Base-by-base conservation (phyloP, 1,284 basidiomycete species). In the Malassezia restricta region DNA sequence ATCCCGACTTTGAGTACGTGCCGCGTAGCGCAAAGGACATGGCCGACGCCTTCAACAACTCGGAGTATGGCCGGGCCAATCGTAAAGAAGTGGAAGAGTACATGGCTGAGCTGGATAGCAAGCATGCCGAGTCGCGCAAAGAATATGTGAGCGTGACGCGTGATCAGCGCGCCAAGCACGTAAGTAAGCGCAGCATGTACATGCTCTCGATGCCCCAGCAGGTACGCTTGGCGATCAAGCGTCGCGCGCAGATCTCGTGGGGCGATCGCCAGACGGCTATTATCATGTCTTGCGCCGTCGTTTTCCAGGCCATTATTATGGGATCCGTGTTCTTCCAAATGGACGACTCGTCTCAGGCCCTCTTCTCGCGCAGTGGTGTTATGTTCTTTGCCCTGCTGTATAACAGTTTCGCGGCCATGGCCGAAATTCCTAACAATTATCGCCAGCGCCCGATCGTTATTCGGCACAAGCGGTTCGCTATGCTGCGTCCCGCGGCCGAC, bases 241-340 rank as follows among this genome's bases (percentile, higher is more conserved):
- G 85, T 40, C 76, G 83, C 29, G 73, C 79, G n/a, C 83, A 84
- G 69, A 84, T 87, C 61, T 65, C 84, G 24, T 73, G 76, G 41
- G 85, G 85, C 1, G 79, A 79, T 50, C 63, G 77, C 37, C 76
- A 67, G 48, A 75, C 79, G 0, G 61, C 67, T 42, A 30, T 65
- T 24, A 65, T 74, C 39, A 64, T 67, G 32, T 64, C 64, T 11
- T 57, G 75, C 31, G 65, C 61, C 49, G 63, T 49, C 20, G 47
- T 59, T 20, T 69, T 62, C 58, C 83, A 85, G 72, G 83, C 78
- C 8, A 66, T 87, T 51, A 84, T 87, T 60, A 78, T 84, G 52
- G 86, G 87, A 9, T 85, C 83, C 0, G 79, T 84, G 32, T 92
- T 86, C 76, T 77, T 83, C 57, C 76, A 79, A 5, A 75, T 83